phyloP scores from a whole-genome alignment of 257 asterid genomes.

The Nicotiana otophora region DNA sequence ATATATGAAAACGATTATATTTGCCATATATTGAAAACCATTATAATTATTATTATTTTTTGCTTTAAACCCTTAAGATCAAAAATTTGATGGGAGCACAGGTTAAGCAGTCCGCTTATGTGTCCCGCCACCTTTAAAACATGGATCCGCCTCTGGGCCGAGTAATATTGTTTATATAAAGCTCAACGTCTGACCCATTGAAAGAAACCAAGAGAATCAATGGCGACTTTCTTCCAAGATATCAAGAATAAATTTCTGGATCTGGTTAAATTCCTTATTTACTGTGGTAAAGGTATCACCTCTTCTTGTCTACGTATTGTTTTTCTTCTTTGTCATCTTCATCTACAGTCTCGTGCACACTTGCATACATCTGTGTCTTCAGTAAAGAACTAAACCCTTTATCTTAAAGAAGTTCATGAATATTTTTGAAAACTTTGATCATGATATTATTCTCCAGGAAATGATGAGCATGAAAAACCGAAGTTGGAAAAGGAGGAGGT shows the following conservation, averaged over 20 bases:
- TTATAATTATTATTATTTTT: too few species aligned
- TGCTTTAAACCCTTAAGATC: too few species aligned
- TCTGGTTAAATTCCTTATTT: not conserved
- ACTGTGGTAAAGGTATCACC: not conserved
- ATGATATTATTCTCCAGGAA: not conserved
- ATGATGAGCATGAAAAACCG: not conserved
- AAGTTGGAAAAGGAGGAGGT: not conserved
- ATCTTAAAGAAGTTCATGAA: not conserved
- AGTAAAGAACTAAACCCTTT: not conserved
- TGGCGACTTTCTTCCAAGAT: not conserved
- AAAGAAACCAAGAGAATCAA: not conserved
- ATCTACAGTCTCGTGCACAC: too few species aligned
- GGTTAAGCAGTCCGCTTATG: rapidly evolving
- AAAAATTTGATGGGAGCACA: too few species aligned
- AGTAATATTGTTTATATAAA: not conserved
- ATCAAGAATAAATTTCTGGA: not conserved
- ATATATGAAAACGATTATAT: too few species aligned
- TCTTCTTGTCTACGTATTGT: not conserved
- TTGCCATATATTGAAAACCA: too few species aligned
- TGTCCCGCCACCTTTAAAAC: too few species aligned
- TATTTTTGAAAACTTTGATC: not conserved
- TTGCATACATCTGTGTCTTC: not conserved
- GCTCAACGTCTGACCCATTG: not conserved
- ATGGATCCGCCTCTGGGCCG: too few species aligned
- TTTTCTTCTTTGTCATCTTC: not conserved